Base-by-base conservation (phyloP, 306 rosid species). In the Oxytropis ochrocephala region DNA sequence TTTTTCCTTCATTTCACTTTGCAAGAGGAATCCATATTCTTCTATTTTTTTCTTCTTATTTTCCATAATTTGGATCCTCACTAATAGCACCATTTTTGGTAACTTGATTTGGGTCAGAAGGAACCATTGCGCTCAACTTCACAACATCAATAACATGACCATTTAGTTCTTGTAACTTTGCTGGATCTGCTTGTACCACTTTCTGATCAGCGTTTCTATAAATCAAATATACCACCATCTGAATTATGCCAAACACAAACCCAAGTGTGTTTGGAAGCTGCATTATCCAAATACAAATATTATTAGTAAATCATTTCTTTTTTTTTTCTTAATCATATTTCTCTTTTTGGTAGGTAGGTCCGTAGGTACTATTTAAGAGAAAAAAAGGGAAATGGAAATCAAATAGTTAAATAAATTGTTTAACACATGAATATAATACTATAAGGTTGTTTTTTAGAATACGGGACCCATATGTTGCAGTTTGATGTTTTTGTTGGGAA, bases 241-340 rank as follows among this genome's bases (percentile, higher is more conserved):
- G 99, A 36, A 81, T 72, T 35, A 88, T 82, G 53, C 99, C 99
- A 5, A 88, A 94, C 12, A 91, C 1, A 73, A 94, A 85, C 3
- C 99, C 99, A 9, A 94, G 80, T 0, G 89, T 75, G 64, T 94
- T 94, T 43, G 99, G 99, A 0, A 94, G 71, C 98, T 91, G 88
- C 76, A 59, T 5, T 57, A 79, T 72, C 43, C 51, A 73, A 50
- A 52, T 30, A 11, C 5, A 67, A 49, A 50, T 52, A 50, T 3
- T 7, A 35, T 35, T 35, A 35, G 3, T 36, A 49, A 19, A 30
- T 39, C 2, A 38, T 69, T 29, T 32, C 1, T n/a, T 41, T 10
- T 30, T 44, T 44, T n/a, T n/a, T n/a, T n/a, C n/a, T 7, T 9
- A 17, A 18, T 17, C 6, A 50, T 43, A 12, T 49, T 42, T 0